Base-by-base conservation (phyloP, 2,329 filamentous ascomycete species). In the Pestalotiopsis sp. region DNA sequence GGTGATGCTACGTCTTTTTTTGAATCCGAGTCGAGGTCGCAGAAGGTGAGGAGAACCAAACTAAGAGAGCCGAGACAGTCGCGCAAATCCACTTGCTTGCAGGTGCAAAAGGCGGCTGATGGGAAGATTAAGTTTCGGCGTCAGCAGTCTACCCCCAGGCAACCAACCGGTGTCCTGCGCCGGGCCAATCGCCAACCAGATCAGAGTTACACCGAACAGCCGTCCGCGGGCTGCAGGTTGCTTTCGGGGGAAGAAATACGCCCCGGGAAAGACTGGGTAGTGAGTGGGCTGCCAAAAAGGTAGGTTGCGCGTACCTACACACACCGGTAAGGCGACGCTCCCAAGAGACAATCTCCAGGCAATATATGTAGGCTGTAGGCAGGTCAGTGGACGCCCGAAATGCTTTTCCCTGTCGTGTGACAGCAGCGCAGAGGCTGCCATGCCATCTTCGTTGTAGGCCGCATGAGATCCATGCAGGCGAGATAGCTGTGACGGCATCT, bases 401-500 rank as follows among this genome's bases (percentile, higher is more conserved):
- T 27, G 31, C 27, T 38, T 36, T 61, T 62, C n/a, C 27, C 25
- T 62, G 59, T 62, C 12, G 59, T 62, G 59, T 40, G 59, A 41
- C 59, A 20, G 59, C 25, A 62, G 59, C 20, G 36, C 59, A 20
- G 20, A 40, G 45, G 45, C 27, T 62, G 31, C 59, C 27, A 59
- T 59, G 58, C 59, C 27, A 14, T 36, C 59, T 62, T 62, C n/a
- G 59, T 62, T 62, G 59, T 27, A 17, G 59, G 59, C 59, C 59
- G 59, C 59, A 62, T 62, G 25, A 27, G 20, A 36, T 17, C 4
- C 36, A 62, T 62, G 59, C 59, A 62, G 11, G 25, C n/a, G 9
- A 14, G 14, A 62, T 62, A n/a, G 45, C n/a, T 62, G 59, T 40
- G 59, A 62, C 59, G 59, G 27, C 59, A 62, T 62, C n/a, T 40